Conservation (phyloP, 257 asterid species). For the Solanum lignicaule region DNA sequence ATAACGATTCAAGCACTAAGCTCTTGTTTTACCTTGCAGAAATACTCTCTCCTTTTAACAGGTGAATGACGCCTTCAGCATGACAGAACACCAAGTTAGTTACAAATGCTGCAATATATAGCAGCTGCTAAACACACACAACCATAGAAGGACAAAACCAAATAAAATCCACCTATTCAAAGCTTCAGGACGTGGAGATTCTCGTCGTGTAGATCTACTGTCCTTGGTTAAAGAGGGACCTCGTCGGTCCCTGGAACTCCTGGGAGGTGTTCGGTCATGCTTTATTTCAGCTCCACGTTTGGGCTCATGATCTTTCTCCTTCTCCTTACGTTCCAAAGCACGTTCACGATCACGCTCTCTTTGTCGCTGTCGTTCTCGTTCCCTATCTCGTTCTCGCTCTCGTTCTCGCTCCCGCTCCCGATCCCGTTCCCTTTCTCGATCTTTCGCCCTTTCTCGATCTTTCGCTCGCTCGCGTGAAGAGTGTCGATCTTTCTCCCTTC, state of each 20-base stretch:
- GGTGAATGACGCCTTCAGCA: conserved; percentile 98
- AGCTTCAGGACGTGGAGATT: conserved; percentile 78
- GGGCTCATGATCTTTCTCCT: conserved; percentile 57
- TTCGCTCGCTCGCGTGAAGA: conserved; percentile 65
- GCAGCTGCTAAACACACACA: conserved; percentile 51
- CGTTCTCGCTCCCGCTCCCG: conserved; percentile 50
- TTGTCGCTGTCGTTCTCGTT: conserved; percentile 45
- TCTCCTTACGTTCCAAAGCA: conserved; percentile 39
- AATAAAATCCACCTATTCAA: conserved; percentile 82
- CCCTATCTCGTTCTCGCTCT: conserved; percentile 28
- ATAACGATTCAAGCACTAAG: conserved; percentile 31
- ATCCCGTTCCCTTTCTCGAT: conserved; percentile 42
- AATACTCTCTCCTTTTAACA: conserved; percentile 83
- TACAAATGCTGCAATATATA: conserved; percentile 47
- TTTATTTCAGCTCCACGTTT: conserved; percentile 50
- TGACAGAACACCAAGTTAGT: conserved; percentile 75
- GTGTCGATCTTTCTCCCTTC: conserved; percentile 56
- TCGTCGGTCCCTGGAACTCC: conserved; percentile 68
- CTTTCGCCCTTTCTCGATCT: conserved; percentile 70
- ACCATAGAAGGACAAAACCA: conserved; percentile 45
- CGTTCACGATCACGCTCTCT: conserved; percentile 59
- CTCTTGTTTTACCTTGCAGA: conserved; percentile 90
- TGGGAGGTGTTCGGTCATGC: conserved; percentile 68
- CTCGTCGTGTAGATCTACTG: conserved; percentile 53
- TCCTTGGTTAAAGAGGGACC: conserved; percentile 70